A percentile compares a stretch with the other conserved stretches of the same genome.
Conservation (phyloP, 2,329 filamentous ascomycete genomes). For the Fusarium camptoceras region DNA sequence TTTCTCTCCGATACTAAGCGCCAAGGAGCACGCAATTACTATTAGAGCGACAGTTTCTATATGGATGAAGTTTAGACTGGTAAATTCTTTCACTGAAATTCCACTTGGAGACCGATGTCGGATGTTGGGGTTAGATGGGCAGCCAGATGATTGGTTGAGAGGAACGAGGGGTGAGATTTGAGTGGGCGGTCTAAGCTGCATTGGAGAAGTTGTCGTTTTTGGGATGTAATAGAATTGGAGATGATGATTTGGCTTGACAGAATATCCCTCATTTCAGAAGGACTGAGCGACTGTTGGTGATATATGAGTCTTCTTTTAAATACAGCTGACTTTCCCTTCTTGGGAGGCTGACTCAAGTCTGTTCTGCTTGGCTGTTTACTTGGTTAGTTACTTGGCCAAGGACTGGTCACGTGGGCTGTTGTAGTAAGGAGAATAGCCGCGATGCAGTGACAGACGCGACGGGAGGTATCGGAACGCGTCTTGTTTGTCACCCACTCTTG, state of each 20-base stretch:
- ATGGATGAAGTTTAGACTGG: conserved; percentile 6
- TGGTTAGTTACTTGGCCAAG: not conserved
- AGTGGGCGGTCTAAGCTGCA: not conserved
- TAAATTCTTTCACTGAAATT: not conserved
- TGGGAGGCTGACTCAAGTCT: accelerated
- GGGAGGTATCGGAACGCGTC: not conserved
- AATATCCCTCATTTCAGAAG: not conserved
- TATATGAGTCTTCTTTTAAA: not conserved
- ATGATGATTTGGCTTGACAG: not conserved
- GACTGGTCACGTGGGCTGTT: too few species aligned
- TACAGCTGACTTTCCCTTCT: accelerated
- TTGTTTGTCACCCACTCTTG: not conserved
- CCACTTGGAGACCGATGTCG: conserved; percentile 23
- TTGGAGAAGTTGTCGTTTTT: conserved; percentile 1
- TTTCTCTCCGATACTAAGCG: not conserved
- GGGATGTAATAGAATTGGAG: not conserved
- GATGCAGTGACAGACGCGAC: not conserved
- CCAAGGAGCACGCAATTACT: not conserved
- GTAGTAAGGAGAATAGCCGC: accelerated
- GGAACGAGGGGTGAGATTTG: not conserved
- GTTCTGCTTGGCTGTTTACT: too few species aligned
- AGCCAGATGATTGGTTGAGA: not conserved
- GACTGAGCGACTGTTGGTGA: not conserved
- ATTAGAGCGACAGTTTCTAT: not conserved
- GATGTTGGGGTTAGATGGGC: conserved; percentile 8